Percentiles rank a stretch among this genome's conserved stretches.
Evolutionary conservation across 495 filamentous ascomycete genomes (phyloP).

Genomic region (Parathielavia appendiculata): DNA sequence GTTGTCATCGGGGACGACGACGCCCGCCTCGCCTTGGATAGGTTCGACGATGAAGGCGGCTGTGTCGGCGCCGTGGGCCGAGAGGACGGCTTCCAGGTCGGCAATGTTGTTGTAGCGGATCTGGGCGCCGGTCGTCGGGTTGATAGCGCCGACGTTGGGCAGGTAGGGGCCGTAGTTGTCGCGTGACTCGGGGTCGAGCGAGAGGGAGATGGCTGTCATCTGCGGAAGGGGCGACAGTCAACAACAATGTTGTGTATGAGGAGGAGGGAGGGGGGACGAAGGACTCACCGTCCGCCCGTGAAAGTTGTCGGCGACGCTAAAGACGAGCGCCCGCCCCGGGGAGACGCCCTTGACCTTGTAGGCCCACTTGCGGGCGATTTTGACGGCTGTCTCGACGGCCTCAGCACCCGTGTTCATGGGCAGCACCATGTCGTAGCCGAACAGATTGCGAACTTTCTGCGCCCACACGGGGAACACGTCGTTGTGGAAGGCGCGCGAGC

Average conservation of each 20-base stretch:
- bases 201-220: constrained; percentile 94
- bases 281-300: constrained; percentile 83
- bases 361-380: constrained; percentile 97
- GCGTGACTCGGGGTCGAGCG: constrained; percentile 87
- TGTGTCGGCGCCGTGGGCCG: constrained; percentile 73
- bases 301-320: constrained; percentile 88
- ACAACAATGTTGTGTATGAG: constrained; percentile 6
- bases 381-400: constrained; percentile 97
- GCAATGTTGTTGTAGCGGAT: constrained; percentile 83
- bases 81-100: constrained; percentile 73
- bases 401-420: constrained; percentile 99
- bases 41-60: constrained; percentile 96
- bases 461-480: constrained; percentile 98
- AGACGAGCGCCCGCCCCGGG: constrained; percentile 74
- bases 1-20: constrained; percentile 87
- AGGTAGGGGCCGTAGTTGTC: constrained; percentile 97
- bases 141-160: constrained; percentile 73
- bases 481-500: constrained; percentile 96
- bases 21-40: constrained; percentile 96
- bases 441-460: constrained; percentile 76
- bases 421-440: constrained; percentile 97
- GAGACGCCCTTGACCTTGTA: constrained; percentile 95
- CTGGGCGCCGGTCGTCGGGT: constrained; percentile 68
- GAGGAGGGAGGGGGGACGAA: not conserved
- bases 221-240: constrained; percentile 36